phyloP scores from a whole-genome alignment of 2,329 filamentous ascomycete genomes.

The Penicillium aurantiogriseum region DNA sequence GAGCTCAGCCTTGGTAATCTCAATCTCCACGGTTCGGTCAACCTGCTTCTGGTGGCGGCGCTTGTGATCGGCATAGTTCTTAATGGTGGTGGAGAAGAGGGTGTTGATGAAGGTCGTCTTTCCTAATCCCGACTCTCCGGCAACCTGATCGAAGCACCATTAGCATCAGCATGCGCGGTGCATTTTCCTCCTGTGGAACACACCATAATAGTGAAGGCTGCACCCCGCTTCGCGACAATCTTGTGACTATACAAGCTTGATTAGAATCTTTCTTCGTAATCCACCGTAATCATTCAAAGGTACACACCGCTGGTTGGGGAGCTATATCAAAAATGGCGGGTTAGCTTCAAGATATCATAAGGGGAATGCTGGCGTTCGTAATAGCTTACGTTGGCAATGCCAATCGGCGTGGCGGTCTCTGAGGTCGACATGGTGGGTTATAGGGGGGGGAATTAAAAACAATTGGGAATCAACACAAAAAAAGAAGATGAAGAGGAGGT shows the following conservation, averaged over 20 bases:
- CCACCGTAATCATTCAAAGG: conserved; percentile 40
- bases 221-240: conserved; percentile 79
- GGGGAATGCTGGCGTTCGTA: background rate
- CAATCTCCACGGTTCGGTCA: conserved; percentile 99
- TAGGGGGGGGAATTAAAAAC: conserved; percentile 16
- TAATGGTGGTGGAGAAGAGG: conserved; percentile 99
- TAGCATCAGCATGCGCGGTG: conserved; percentile 20
- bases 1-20: conserved; percentile 98
- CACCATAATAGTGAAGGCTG: conserved; percentile 99
- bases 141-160: conserved; percentile 62
- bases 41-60: conserved; percentile 98
- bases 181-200: conserved; percentile 27
- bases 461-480: conserved; percentile 21
- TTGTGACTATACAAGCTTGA: conserved; percentile 56
- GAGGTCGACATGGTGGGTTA: conserved; percentile 53
- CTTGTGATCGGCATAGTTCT: conserved; percentile 99
- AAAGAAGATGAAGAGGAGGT: conserved; percentile 18
- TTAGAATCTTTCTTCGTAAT: conserved; percentile 23
- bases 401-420: conserved; percentile 66
- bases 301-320: conserved; percentile 66
- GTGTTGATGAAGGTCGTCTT: conserved; percentile 99
- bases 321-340: conserved; percentile 41
- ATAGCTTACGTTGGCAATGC: conserved; percentile 68
- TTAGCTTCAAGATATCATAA: conserved; percentile 12
- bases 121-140: conserved; percentile 95